Evolutionary conservation across 2,329 filamentous ascomycete genomes (phyloP), one percentile per base, ranked within the genome.

Genomic region (Ophiostoma angusticollis): DNA sequence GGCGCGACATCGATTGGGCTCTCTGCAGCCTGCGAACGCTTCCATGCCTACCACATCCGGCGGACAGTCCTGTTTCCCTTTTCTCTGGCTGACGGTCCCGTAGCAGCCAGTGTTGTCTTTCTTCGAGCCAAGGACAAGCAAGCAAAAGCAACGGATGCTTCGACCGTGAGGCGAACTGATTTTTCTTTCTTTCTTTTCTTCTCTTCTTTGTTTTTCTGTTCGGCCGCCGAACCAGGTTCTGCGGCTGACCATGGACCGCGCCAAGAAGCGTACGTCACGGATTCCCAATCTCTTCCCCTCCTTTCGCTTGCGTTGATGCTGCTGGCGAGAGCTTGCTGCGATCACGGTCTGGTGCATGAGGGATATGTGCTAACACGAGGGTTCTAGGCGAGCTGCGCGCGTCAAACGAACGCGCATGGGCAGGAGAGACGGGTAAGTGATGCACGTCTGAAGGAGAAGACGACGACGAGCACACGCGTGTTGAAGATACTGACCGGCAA

Each of bases 341-440:
- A n/a, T n/a, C n/a, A n/a, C n/a, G n/a, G n/a, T n/a, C n/a, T n/a
- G n/a, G n/a, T n/a, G n/a, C n/a, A n/a, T 31, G 21, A 29, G 7
- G 25, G 19, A 22, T 23, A 24, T 29, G 31, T 32, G 37, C 52
- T 58, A 43, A 58, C 39, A 43, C 43, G 30, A 9, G 6, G 4
- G 21, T 22, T 25, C 9, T 56, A 95, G 86, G 85, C 67, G 84
- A 94, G 68, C 72, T 96, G 63, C 84, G 86, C 68, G 74, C 81
- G 64, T 68, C 93, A 54, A 98, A 98, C 60, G 72, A 78, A 56
- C 75, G 76, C 62, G 84, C 81, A 46, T 98, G 91, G 91, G 71
- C 81, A 57, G 87, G 85, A 54, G 84, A 94, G 53, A 78, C 73
- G 68, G 84, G 89, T 94, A 57, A 46, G 58, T n/a, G 47, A 34